A percentile compares a stretch with the other conserved stretches of the same genome.
These are phyloP conservation scores for Amniculicola lignicola DNA, from an alignment of 495 filamentous ascomycete species.

Conservation along the genomic window DNA sequence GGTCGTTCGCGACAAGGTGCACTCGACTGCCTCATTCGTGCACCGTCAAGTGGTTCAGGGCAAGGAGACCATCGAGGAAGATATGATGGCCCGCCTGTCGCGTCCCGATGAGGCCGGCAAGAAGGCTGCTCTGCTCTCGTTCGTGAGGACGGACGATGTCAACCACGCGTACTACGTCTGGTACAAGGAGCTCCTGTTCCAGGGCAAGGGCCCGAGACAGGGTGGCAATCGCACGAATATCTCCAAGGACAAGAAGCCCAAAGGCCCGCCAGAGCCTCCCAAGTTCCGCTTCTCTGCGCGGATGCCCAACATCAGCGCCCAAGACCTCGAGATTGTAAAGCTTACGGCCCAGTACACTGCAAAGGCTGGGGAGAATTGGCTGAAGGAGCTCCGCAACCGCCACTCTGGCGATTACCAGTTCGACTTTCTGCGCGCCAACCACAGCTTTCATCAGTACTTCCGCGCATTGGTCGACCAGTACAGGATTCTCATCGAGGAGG, in stretches of 20 bases:
- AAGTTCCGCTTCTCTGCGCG: conserved; percentile 92
- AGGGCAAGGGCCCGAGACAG: conserved; percentile 75
- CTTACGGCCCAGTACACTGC: conserved; percentile 89
- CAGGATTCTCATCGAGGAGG: conserved; percentile 70
- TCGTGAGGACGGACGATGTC: conserved; percentile 74
- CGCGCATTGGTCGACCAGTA: conserved; percentile 90
- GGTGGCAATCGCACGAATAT: conserved; percentile 63
- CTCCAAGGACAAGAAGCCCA: conserved; percentile 61
- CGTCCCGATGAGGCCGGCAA: conserved; percentile 69
- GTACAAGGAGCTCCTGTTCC: conserved; percentile 79
- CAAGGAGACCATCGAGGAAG: conserved; percentile 54
- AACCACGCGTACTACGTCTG: conserved; percentile 88
- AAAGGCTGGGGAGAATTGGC: conserved; percentile 82
- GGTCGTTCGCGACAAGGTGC: conserved; percentile 9
- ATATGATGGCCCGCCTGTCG: conserved; percentile 83
- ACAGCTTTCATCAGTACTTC: conserved; percentile 94
- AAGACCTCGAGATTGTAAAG: conserved; percentile 89
- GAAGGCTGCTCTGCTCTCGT: conserved; percentile 72
- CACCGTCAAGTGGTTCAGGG: conserved; percentile 1
- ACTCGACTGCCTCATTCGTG: conserved; percentile 10
- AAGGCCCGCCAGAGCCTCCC: conserved; percentile 82
- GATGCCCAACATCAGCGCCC: conserved; percentile 95
- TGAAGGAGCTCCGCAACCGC: conserved; percentile 81
- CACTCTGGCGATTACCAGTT: conserved; percentile 94
- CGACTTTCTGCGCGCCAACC: conserved; percentile 92